Base-by-base conservation (phyloP, 1,139 yeast genomes). In the Yamadazyma jaroonii region DNA sequence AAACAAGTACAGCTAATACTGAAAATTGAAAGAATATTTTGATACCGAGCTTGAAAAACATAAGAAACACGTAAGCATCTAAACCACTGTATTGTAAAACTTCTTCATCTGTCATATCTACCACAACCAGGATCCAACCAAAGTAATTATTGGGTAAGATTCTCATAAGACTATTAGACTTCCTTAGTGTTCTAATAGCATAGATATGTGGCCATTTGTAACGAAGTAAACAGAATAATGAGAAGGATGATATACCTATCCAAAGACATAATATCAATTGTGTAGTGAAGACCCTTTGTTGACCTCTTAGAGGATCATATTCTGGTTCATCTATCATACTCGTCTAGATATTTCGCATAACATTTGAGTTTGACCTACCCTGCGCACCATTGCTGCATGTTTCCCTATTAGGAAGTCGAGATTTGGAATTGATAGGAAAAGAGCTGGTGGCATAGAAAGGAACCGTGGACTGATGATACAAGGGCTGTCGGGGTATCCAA, bases 201-300 rank as follows among this genome's bases (percentile, higher is more conserved):
- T 72, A 72, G 45, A 73, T 68, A 46, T 70, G 77, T 14, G 77
- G 77, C 74, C 77, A 73, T 48, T 66, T 57, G 37, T 64, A 65
- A 37, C 77, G 56, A 40, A 68, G 56, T 35, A 64, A 53, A 47
- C 77, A 70, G 47, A 71, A 71, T 31, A 68, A 50, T 12, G 64
- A 40, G 34, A 70, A 64, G 32, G 67, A 56, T 14, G 54, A 52
- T n/a, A 59, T 35, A 1, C 76, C 76, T 6, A 64, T 53, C 45
- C 64, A 51, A 12, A 59, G 47, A 41, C 75, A 70, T 22, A 71
- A 51, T 30, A 57, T 55, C 40, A 71, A 56, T 52, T 71, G 77
- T 5, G 74, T 62, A 36, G 62, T 63, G 50, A 71, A 71, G 32
- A 71, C 76, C 26, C 75, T 55, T 50, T 67, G 73, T 44, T 67